These are phyloP conservation scores for Quercus mongolica DNA, from an alignment of 306 rosid genomes.

Conservation along the genomic window DNA sequence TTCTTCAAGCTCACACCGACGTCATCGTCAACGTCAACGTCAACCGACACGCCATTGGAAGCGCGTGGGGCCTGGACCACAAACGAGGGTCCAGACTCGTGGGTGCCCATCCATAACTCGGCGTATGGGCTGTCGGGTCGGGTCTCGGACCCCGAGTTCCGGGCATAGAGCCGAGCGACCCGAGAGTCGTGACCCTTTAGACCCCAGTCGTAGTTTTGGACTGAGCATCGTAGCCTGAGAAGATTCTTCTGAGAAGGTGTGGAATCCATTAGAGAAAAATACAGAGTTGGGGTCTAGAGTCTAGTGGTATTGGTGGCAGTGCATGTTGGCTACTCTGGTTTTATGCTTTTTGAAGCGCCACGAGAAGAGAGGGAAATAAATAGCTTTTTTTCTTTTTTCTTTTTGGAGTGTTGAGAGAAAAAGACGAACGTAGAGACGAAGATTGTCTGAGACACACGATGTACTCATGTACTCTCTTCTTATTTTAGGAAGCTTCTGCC, in stretches of 20 bases:
- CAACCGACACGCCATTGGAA: conserved; percentile 19
- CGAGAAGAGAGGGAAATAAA: conserved; percentile 28
- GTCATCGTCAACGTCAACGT: not conserved
- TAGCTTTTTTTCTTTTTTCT: not conserved
- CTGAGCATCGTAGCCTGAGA: conserved; percentile 58
- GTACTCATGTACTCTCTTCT: too few species aligned
- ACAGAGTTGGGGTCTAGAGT: not conserved
- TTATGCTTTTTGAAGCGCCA: conserved; percentile 40
- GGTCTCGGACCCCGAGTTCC: conserved; percentile 47
- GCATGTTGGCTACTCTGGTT: not conserved
- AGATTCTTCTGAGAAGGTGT: conserved; percentile 15
- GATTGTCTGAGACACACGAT: too few species aligned
- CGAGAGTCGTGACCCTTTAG: conserved; percentile 45
- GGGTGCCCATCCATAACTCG: conserved; percentile 96
- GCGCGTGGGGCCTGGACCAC: conserved; percentile 16
- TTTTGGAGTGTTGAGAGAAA: too few species aligned
- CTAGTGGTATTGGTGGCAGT: not conserved
- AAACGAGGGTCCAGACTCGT: conserved; percentile 81
- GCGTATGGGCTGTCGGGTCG: conserved; percentile 66
- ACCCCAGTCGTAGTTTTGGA: conserved; percentile 91
- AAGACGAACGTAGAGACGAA: too few species aligned
- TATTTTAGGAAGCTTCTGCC: too few species aligned
- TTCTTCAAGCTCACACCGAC: conserved; percentile 47
- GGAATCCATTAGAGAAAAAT: conserved; percentile 8
- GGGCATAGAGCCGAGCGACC: conserved; percentile 61